Evolutionary conservation across 2,329 filamentous ascomycete species (phyloP), one percentile per base, ranked within the genome.

Genomic region (Aureobasidium sp.): DNA sequence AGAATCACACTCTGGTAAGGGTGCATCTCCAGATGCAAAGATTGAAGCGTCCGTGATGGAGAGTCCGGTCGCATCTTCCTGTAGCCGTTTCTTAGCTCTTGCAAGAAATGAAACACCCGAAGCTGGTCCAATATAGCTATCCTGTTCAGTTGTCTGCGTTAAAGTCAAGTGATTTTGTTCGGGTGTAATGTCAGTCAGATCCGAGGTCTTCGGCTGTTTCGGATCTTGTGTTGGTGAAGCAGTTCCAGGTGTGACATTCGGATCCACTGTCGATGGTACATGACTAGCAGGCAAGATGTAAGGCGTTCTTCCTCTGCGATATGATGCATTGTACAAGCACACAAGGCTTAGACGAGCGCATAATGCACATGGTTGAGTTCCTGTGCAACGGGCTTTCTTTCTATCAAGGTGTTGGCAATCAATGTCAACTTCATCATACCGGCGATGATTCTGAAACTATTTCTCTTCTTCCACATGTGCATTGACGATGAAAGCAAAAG

Each of bases 11-110:
- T 42, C 22, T n/a, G 50, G 50, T 14, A 53, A 29, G 24, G 50
- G 50, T 5, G 50, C 24, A 22, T 53, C 50, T 16, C 50, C 50
- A 17, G 35, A 53, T 14, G 39, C 39, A 27, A 53, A 53, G 35
- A 40, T 37, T 19, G 50, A 53, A 6, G 32, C 25, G 35, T 25
- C 30, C n/a, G 39, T 32, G 10, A 6, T 37, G 12, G 40, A 17
- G 6, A 25, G 19, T 21, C 22, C 37, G 12, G 39, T 12, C 6
- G 17, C 35, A 21, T 38, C 35, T 11, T 40, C 40, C 8, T 37
- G 38, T n/a, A 53, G 8, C 1, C 50, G 50, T 22, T 37, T 30
- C 30, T 44, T 38, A 1, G 50, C 50, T 35, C 50, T 8, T 17
- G 39, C 34, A 8, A 53, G 21, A 19, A 53, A 44, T 6, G 50